Evolutionary conservation across 768 basidiomycete species (phyloP).

Genomic region (Russula sp.): DNA sequence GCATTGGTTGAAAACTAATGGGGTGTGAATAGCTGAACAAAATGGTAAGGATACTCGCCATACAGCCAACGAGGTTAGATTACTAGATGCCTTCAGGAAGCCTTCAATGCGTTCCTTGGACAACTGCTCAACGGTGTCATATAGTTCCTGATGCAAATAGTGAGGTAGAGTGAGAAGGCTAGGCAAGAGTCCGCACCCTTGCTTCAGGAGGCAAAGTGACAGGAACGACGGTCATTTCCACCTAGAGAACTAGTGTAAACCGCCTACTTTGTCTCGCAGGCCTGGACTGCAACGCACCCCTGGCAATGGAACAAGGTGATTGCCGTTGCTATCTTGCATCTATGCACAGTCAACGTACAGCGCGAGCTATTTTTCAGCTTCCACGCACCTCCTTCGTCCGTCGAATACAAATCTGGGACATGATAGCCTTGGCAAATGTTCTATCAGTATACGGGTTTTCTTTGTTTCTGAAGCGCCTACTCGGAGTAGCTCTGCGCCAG

Average conservation of each 20-base stretch:
- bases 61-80: slow-evolving; percentile 35
- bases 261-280: slow-evolving; percentile 35
- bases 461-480: slow-evolving; percentile 32
- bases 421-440: slow-evolving; percentile 46
- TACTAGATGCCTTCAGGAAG: slow-evolving; percentile 37
- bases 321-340: slow-evolving; percentile 81
- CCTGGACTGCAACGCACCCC: slow-evolving; percentile 1
- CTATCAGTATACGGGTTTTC: not conserved
- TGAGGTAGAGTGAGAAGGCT: not conserved
- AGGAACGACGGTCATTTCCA: slow-evolving; percentile 70
- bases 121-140: slow-evolving; percentile 58
- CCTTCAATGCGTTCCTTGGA: slow-evolving; percentile 57
- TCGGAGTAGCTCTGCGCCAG: slow-evolving; percentile 62
- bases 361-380: not conserved
- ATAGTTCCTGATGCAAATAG: slow-evolving; percentile 40
- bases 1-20: slow-evolving; percentile 59
- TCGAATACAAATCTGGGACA: slow-evolving; percentile 72
- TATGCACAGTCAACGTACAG: slow-evolving; percentile 27
- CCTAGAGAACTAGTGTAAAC: slow-evolving; percentile 33
- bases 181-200: slow-evolving; percentile 36
- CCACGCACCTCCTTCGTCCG: slow-evolving; percentile 67
- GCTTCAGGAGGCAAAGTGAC: slow-evolving; percentile 59
- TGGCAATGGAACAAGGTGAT: slow-evolving; percentile 67
- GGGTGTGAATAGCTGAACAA: slow-evolving; percentile 4
- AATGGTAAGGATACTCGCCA: slow-evolving; percentile 3